Conservation (phyloP, 2,329 filamentous ascomycete genomes). For the Leptographium radiaticola region DNA sequence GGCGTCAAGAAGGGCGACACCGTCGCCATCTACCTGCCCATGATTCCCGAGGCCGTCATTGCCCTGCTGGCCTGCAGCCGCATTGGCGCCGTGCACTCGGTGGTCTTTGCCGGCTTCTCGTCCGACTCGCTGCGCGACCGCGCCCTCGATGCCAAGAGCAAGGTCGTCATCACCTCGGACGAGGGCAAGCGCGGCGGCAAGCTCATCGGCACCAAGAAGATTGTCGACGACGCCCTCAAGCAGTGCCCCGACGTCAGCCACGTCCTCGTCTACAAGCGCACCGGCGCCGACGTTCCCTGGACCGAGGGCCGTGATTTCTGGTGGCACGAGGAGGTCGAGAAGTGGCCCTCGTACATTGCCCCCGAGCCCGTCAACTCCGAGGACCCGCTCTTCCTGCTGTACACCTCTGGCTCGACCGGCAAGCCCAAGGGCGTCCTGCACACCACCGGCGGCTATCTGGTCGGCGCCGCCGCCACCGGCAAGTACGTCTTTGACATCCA, state of each 20-base stretch:
- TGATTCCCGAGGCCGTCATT: slow-evolving; percentile 93
- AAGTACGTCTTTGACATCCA: slow-evolving; percentile 99
- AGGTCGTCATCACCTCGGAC: slow-evolving; percentile 91
- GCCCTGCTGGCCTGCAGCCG: slow-evolving; percentile 83
- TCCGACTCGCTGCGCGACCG: slow-evolving; percentile 92
- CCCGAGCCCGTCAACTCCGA: slow-evolving; percentile 85
- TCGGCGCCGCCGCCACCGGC: slow-evolving; percentile 83
- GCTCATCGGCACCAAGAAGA: slow-evolving; percentile 95
- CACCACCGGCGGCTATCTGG: slow-evolving; percentile 87
- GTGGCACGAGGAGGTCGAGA: slow-evolving; percentile 98
- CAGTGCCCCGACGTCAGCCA: slow-evolving; percentile 81
- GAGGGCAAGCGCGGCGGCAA: slow-evolving; percentile 98
- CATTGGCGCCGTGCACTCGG: slow-evolving; percentile 92
- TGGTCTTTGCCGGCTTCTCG: slow-evolving; percentile 96
- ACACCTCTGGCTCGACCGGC: slow-evolving; percentile 94
- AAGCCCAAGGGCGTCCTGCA: slow-evolving; percentile 99
- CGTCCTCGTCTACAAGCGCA: slow-evolving; percentile 89
- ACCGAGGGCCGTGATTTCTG: slow-evolving; percentile 80
- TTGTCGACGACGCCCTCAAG: slow-evolving; percentile 93
- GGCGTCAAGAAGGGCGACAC: slow-evolving; percentile 96
- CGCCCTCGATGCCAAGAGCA: slow-evolving; percentile 79
- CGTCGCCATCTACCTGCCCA: slow-evolving; percentile 92
- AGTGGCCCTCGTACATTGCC: slow-evolving; percentile 86
- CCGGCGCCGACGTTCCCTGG: slow-evolving; percentile 84
- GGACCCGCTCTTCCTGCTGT: slow-evolving; percentile 92